Evolutionary conservation across 2,329 filamentous ascomycete genomes (phyloP).

Genomic region (Colletotrichum sublineola): DNA sequence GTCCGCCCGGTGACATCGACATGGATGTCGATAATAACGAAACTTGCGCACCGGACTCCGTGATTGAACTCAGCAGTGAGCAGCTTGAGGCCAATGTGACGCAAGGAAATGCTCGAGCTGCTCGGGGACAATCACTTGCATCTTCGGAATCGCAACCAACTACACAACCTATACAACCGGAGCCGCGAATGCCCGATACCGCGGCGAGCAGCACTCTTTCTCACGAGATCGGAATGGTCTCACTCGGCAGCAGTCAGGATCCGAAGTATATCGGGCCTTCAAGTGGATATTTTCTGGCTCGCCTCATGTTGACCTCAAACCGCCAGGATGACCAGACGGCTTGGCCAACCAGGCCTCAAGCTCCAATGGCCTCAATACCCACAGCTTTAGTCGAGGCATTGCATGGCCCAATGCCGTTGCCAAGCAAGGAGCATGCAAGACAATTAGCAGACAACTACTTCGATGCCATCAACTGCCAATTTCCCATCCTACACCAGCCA

Average conservation of each 20-base stretch:
- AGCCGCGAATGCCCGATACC: conserved; percentile 40
- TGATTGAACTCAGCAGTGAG: conserved; percentile 38
- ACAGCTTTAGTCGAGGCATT: conserved; percentile 50
- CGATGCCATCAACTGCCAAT: conserved; percentile 60
- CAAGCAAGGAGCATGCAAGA: conserved; percentile 52
- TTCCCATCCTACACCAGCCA: conserved; percentile 63
- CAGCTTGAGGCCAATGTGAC: conserved; percentile 36
- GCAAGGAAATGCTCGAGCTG: background rate
- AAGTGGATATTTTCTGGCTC: conserved; percentile 66
- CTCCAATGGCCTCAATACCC: conserved; percentile 43
- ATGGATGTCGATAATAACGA: conserved; percentile 29
- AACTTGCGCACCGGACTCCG: conserved; percentile 23
- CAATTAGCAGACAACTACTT: conserved; percentile 63
- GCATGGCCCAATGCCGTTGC: conserved; percentile 50
- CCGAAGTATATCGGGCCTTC: conserved; percentile 68
- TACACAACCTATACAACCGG: conserved; percentile 33
- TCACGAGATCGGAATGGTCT: conserved; percentile 67
- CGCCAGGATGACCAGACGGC: conserved; percentile 46
- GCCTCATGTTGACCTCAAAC: conserved; percentile 59
- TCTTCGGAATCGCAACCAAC: conserved; percentile 31
- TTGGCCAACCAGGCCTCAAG: conserved; percentile 4
- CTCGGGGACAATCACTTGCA: background rate
- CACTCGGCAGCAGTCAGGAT: conserved; percentile 61
- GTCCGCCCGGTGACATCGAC: conserved; percentile 13
- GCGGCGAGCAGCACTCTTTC: conserved; percentile 49